These are phyloP conservation scores for Terana coerulea DNA, from an alignment of 768 basidiomycete genomes.

Conservation along the genomic window DNA sequence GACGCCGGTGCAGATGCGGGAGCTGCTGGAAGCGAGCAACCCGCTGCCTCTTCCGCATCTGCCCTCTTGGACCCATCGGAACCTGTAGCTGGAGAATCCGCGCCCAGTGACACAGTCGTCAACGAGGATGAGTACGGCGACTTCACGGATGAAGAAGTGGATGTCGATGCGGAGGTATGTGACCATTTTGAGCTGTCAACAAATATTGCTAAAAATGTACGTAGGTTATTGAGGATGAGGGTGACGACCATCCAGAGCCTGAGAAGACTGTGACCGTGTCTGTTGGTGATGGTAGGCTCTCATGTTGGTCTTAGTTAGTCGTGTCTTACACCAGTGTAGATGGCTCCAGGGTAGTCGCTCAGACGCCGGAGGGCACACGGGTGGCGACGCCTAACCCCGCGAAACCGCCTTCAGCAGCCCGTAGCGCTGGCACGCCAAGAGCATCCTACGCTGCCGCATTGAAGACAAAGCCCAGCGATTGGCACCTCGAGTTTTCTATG, in stretches of 20 bases:
- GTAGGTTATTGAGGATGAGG: constrained; percentile 83
- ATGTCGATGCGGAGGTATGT: constrained; percentile 68
- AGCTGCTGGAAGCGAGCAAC: neutral
- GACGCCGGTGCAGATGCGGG: constrained; percentile 2
- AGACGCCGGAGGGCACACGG: constrained; percentile 94
- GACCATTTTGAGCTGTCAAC: neutral
- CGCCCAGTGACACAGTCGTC: constrained; percentile 54
- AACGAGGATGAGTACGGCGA: constrained; percentile 64
- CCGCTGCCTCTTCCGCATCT: constrained; percentile 16
- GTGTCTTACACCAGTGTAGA: constrained; percentile 39
- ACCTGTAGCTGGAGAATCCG: constrained; percentile 29
- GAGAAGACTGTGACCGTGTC: constrained; percentile 88
- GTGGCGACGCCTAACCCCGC: constrained; percentile 79
- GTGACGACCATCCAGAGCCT: constrained; percentile 65
- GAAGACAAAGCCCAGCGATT: constrained; percentile 89
- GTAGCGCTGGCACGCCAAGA: constrained; percentile 31
- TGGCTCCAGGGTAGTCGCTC: constrained; percentile 91
- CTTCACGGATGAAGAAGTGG: constrained; percentile 82
- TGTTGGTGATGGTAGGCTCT: constrained; percentile 66
- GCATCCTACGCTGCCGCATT: constrained; percentile 92
- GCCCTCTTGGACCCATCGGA: neutral
- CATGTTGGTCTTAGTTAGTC: neutral
- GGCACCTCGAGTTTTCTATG: constrained; percentile 96
- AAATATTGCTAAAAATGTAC: neutral
- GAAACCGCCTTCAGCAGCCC: constrained; percentile 36